Evolutionary conservation across 306 rosid species (phyloP), one percentile per base, ranked within the genome.

Genomic region (Rosa chinensis): DNA sequence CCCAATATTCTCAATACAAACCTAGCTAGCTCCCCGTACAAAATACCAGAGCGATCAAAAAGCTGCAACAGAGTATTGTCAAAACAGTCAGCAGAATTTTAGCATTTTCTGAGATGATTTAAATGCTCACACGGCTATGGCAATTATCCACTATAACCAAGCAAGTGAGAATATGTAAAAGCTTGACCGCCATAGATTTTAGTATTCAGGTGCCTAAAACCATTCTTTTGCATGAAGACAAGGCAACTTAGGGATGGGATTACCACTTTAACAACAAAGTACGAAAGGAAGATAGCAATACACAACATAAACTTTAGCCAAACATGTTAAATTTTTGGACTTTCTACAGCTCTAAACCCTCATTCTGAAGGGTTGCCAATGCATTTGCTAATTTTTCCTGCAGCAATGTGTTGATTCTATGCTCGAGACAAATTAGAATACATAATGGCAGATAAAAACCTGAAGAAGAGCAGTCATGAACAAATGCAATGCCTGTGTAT

Each of bases 381-480:
- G 35, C 11, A 23, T 21, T 53, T 17, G 9, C 12, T 35, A 58
- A 58, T 2, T 8, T 64, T 14, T 8, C 70, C 44, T 64, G 28
- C 62, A 32, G 13, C 7, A 4, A 52, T 56, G 8, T 49, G 28
- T 71, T 71, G 25, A 52, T 52, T 72, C 62, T 11, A 7, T 8
- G 9, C 78, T 2, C 14, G 1, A 18, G 37, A 37, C 20, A 64
- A 52, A 71, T 20, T 37, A 71, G 32, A 48, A 58, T 73, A 77
- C 5, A 20, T 2, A 11, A 32, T 55, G 37, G 39, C 37, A 67
- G 78, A 77, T 75, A 66, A 77, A 79, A 92, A 32, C 98, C 99
- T 95, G 99, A 83, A 95, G 98, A 77, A 95, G 89, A 71, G 99
- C 98, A 21, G 91, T 86, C 98, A 95, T 91, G 88, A 95, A 90